A percentile compares a stretch with the other conserved stretches of the same genome.
Conservation (phyloP, 2,329 filamentous ascomycete species). For the Aspergillus sp. region DNA sequence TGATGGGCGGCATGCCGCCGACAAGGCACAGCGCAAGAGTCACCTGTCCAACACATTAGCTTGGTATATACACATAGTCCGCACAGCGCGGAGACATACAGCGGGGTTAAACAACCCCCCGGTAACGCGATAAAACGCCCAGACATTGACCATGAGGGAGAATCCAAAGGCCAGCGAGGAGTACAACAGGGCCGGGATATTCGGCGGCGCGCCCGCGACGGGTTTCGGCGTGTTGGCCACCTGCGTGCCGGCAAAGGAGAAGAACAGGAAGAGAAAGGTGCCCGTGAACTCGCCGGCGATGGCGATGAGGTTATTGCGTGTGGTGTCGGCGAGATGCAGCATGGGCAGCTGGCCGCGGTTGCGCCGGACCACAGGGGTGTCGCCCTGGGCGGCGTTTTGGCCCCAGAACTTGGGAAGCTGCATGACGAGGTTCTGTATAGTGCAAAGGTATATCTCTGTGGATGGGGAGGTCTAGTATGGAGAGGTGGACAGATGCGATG, state of each 20-base stretch:
- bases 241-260: constrained; percentile 53
- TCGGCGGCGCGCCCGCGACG: constrained; percentile 36
- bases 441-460: neutral
- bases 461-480: neutral
- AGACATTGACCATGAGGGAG: constrained; percentile 57
- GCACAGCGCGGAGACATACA: constrained; percentile 32
- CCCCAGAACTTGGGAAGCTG: neutral
- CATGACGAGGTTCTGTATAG: neutral
- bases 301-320: constrained; percentile 53
- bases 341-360: constrained; percentile 36
- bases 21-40: constrained; percentile 65
- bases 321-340: constrained; percentile 38
- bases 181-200: constrained; percentile 47
- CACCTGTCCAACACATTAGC: constrained; percentile 38
- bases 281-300: constrained; percentile 57
- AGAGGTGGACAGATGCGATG: neutral
- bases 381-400: neutral
- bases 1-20: constrained; percentile 59
- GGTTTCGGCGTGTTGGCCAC: constrained; percentile 48
- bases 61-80: neutral
- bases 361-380: neutral
- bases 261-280: constrained; percentile 57
- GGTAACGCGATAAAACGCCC: constrained; percentile 59
- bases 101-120: constrained; percentile 58
- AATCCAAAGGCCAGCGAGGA: constrained; percentile 52